Evolutionary conservation across 2,329 filamentous ascomycete genomes (phyloP), one percentile per base, ranked within the genome.

Genomic region (Paraphaeosphaeria sporulosa): DNA sequence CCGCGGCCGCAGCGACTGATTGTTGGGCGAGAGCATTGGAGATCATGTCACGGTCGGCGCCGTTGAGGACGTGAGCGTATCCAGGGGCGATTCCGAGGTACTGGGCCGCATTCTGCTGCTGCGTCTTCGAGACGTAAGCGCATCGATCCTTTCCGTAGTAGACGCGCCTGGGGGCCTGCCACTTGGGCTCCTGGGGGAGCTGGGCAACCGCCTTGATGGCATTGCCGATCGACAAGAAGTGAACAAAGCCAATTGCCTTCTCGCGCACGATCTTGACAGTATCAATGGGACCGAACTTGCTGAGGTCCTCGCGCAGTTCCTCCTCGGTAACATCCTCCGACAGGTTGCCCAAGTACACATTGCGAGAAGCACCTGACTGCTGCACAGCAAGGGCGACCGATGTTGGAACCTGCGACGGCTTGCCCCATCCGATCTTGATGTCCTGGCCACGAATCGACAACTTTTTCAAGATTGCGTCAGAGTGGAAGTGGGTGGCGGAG

Each of bases 391-490:
- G 85, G n/a, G 94, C 93, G 49, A 99, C 95, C 2, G 95, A 98
- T 2, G 94, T 98, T 3, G 95, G 95, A 0, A 99, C 95, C 80
- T 97, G 94, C 3, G 95, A 98, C 34, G 95, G 94, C 82, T 99
- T 99, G 65, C 95, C 95, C 95, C 95, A 99, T 64, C 95, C 95
- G 72, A 99, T 94, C 85, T 99, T 99, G 84, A 99, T 97, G 78
- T 99, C 95, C 83, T 98, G 95, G 27, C 94, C 94, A 81, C 96
- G 94, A 83, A 99, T 96, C 72, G 94, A 94, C 76, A 99, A 88
- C 86, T 98, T 99, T 86, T 99, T 99, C 86, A 99, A 87, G 81
- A 99, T 99, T 69, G 95, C 95, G 85, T 99, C 95, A 21, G 95
- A 99, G 84, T 99, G 95, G 83, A 99, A 99, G 78, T 99, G 95